Conservation (phyloP, 2,329 filamentous ascomycete genomes). For the Nemania diffusa region DNA sequence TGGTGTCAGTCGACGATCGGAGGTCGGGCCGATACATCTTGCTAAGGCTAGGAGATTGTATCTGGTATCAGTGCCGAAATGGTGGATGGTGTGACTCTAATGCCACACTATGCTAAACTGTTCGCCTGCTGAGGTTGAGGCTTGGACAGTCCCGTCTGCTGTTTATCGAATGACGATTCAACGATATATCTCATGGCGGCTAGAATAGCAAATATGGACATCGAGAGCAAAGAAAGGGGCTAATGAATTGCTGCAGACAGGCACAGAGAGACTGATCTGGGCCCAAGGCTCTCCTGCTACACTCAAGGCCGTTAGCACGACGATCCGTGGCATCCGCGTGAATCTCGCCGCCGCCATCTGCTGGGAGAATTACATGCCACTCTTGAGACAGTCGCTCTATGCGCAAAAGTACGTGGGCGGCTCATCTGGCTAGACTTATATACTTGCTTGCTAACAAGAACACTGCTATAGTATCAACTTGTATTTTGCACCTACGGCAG, state of each 20-base stretch:
- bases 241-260: conserved; percentile 34
- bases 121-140: not conserved
- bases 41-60: not conserved
- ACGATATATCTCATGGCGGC: not conserved
- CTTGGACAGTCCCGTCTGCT: not conserved
- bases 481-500: conserved; percentile 90
- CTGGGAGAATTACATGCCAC: conserved; percentile 97
- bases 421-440: not conserved
- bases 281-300: conserved; percentile 84
- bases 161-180: no score
- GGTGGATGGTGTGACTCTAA: not conserved
- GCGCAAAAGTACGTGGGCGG: conserved; percentile 70
- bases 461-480: conserved; percentile 70
- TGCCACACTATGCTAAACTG: not conserved
- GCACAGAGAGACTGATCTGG: conserved; percentile 84
- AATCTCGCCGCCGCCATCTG: conserved; percentile 90
- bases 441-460: conserved; percentile 2
- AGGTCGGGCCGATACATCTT: not conserved
- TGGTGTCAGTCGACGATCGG: not conserved
- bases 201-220: conserved; percentile 6
- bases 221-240: not conserved
- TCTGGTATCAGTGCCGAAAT: not conserved
- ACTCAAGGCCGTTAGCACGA: conserved; percentile 80
- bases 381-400: conserved; percentile 85
- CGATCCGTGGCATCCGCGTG: conserved; percentile 80